Percentiles rank a stretch among this genome's conserved stretches.
Conservation (phyloP, 441 rosid genomes). For the Biscutella laevigata region DNA sequence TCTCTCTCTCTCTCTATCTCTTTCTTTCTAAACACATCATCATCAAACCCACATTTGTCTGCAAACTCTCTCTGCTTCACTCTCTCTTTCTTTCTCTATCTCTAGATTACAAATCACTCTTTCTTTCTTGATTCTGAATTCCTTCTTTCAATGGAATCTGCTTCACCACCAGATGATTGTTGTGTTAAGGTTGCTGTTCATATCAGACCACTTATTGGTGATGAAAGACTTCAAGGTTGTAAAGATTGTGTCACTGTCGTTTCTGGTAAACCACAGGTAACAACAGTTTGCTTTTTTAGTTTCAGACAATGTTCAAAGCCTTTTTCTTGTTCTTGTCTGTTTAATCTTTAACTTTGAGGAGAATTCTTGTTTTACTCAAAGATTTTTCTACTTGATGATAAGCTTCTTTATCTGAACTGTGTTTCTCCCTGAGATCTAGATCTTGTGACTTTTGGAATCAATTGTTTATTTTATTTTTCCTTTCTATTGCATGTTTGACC, state of each 20-base stretch:
- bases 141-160: constrained; percentile 49
- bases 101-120: constrained; percentile 4
- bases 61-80: constrained; percentile 22
- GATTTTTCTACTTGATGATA: not conserved
- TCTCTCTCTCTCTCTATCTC: constrained; percentile 44
- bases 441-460: constrained; percentile 10
- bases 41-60: constrained; percentile 32
- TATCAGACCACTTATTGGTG: constrained; percentile 87
- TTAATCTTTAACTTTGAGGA: constrained; percentile 5
- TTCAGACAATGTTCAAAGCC: constrained; percentile 25
- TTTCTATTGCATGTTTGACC: constrained; percentile 31
- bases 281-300: constrained; percentile 8
- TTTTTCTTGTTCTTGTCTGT: not conserved
- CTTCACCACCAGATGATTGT: constrained; percentile 61
- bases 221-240: constrained; percentile 86
- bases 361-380: not conserved
- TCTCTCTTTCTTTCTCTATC: constrained; percentile 14
- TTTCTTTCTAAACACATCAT: constrained; percentile 12
- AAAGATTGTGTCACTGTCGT: constrained; percentile 86
- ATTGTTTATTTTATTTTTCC: constrained; percentile 8
- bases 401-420: constrained; percentile 8
- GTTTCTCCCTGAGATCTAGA: constrained; percentile 24
- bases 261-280: constrained; percentile 92
- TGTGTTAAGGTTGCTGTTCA: constrained; percentile 96
- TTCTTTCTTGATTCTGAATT: no score